Conservation (phyloP, 176 grass and related monocot genomes). For the Musa acuminata region DNA sequence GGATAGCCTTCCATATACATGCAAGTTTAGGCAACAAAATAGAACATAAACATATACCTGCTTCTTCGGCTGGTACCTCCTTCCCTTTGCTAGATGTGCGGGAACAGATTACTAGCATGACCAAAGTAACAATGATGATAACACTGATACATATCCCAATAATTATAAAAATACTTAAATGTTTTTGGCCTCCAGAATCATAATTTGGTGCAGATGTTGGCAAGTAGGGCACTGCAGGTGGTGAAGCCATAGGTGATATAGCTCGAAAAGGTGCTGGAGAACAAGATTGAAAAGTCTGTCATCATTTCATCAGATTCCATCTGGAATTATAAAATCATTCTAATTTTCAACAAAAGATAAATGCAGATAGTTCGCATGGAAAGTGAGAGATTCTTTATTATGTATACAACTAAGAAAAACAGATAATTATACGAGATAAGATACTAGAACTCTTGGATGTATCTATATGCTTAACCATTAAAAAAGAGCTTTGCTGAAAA, state of each 20-base stretch:
- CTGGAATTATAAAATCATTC: background rate
- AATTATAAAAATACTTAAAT: constrained; percentile 42
- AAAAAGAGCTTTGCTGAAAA: background rate
- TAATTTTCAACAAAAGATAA: background rate
- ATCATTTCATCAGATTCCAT: background rate
- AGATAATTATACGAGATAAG: background rate
- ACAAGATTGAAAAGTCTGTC: constrained; percentile 16
- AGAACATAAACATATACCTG: constrained; percentile 37
- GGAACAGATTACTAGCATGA: constrained; percentile 58
- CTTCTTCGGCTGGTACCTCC: constrained; percentile 43
- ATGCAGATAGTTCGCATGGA: no score
- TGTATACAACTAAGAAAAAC: background rate
- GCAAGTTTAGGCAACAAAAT: constrained; percentile 20
- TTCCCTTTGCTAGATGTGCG: constrained; percentile 58
- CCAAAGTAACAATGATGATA: constrained; percentile 51
- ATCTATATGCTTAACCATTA: constrained; percentile 11
- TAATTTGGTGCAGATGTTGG: constrained; percentile 19
- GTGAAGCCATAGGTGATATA: constrained; percentile 55
- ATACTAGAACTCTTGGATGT: background rate
- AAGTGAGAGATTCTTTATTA: background rate
- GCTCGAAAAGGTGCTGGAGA: constrained; percentile 52
- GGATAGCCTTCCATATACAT: background rate
- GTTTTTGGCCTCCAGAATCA: constrained; percentile 26
- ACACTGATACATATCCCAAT: constrained; percentile 67
- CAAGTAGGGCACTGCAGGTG: constrained; percentile 29